Base-by-base conservation (phyloP, 2,329 filamentous ascomycete genomes). In the Coniochaeta pulveracea region DNA sequence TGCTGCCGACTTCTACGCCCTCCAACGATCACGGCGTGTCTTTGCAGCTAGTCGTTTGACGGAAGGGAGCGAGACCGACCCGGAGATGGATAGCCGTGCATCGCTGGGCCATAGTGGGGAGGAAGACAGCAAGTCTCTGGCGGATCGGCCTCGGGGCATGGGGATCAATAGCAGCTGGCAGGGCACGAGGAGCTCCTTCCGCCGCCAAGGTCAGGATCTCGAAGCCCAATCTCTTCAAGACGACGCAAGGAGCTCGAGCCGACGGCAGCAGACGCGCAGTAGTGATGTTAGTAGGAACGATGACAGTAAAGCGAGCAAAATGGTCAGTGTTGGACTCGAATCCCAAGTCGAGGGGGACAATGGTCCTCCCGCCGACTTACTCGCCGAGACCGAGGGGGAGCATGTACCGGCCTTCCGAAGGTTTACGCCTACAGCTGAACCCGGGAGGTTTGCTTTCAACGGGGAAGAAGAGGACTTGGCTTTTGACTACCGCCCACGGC, bases 1-100 rank as follows among this genome's bases (percentile, higher is more conserved):
- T 51, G 84, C 89, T 21, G 86, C 86, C n/a, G 91, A 96, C 57
- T 78, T 91, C 44, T 93, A 88, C 57, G 89, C 89, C 5, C 64
- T 98, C 37, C 88, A 96, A 56, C 73, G 81, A 45, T 96, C 89
- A 43, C 74, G 91, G 45, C 74, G 88, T 29, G 84, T 94, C 37
- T 89, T 95, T 50, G 85, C 85, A 10, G 78, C 80, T 10, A 85
- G 82, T 55, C 76, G 83, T 45, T 61, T 95, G 32, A 84, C 82
- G 23, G 86, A 93, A 44, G 94, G 86, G 40, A 80, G 81, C 3
- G 88, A 93, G 45, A 75, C 81, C 3, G 86, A 91, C 33, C 76
- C 81, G 26, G 79, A 80, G 34, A 14, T 7, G 4, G 69, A 60
- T n/a, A 74, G 73, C 51, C 61, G 68, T 46, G 61, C 59, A 28